Conservation (phyloP, 345 rosid species). For the Iberis pinnata region DNA sequence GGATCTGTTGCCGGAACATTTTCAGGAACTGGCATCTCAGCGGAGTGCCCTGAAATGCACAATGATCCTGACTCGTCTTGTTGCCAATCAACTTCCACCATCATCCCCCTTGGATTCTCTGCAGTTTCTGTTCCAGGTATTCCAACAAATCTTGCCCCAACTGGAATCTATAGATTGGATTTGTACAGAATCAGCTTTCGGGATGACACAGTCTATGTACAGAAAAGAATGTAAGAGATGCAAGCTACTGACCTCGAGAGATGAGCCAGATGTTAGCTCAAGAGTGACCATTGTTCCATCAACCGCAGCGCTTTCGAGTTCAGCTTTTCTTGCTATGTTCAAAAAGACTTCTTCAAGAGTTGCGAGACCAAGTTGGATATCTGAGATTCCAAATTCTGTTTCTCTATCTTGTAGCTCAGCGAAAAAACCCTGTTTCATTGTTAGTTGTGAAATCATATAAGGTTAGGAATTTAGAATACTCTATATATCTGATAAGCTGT, state of each 20-base stretch:
- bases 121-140: constrained; percentile 57
- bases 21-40: constrained; percentile 59
- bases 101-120: constrained; percentile 60
- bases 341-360: constrained; percentile 94
- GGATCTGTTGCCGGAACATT: constrained; percentile 29
- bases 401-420: constrained; percentile 64
- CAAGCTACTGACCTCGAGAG: constrained; percentile 44
- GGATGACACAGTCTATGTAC: constrained; percentile 7
- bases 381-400: constrained; percentile 59
- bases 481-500: no score
- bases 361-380: constrained; percentile 78
- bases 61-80: constrained; percentile 83
- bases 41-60: constrained; percentile 73
- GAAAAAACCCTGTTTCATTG: constrained; percentile 43
- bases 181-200: background rate
- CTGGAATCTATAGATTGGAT: constrained; percentile 55
- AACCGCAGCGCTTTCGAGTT: constrained; percentile 74
- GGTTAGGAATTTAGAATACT: background rate
- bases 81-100: constrained; percentile 92
- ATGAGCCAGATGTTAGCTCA: constrained; percentile 52
- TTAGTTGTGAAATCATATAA: background rate
- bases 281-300: constrained; percentile 61
- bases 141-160: constrained; percentile 69
- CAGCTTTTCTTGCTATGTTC: constrained; percentile 79
- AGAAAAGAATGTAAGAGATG: background rate